A percentile compares a stretch with the other conserved stretches of the same genome.
Evolutionary conservation across 208 protist genomes (phyloP).

Genomic region (Balamuthia mandrillaris): DNA sequence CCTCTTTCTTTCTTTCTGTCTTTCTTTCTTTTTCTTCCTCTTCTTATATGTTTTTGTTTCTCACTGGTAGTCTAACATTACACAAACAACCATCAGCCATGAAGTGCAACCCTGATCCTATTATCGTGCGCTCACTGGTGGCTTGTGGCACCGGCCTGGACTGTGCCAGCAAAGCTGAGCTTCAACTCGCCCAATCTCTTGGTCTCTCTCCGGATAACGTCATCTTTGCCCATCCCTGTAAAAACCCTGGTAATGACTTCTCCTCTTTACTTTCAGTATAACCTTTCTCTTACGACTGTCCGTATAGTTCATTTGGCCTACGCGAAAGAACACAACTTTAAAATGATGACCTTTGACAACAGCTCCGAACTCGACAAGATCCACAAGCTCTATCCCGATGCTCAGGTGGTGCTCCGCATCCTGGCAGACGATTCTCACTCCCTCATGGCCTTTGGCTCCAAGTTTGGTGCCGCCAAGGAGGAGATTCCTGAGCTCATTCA

Average conservation of each 20-base stretch:
- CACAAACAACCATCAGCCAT: no score
- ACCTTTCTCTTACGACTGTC: no score
- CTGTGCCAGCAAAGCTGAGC: slow-evolving; percentile 78
- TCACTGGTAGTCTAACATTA: no score
- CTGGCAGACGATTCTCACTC: slow-evolving; percentile 68
- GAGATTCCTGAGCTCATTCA: slow-evolving; percentile 51
- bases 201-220: slow-evolving; percentile 69
- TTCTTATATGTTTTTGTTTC: no score
- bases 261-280: no score
- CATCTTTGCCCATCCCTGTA: slow-evolving; percentile 86
- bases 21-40: no score
- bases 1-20: no score
- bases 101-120: slow-evolving; percentile 80
- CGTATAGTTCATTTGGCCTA: slow-evolving; percentile 61
- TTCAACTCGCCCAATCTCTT: slow-evolving; percentile 56
- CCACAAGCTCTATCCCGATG: slow-evolving; percentile 66
- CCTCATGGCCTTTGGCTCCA: slow-evolving; percentile 71
- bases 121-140: slow-evolving; percentile 64
- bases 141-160: slow-evolving; percentile 74
- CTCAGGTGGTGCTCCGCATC: slow-evolving; percentile 75
- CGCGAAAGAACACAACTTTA: slow-evolving; percentile 56
- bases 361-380: slow-evolving; percentile 76
- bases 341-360: slow-evolving; percentile 81
- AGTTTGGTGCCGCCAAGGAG: slow-evolving; percentile 75
- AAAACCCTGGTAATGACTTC: no score